Evolutionary conservation across 1,139 yeast genomes (phyloP).

Genomic region (Scheffersomyces cryptocercus): DNA sequence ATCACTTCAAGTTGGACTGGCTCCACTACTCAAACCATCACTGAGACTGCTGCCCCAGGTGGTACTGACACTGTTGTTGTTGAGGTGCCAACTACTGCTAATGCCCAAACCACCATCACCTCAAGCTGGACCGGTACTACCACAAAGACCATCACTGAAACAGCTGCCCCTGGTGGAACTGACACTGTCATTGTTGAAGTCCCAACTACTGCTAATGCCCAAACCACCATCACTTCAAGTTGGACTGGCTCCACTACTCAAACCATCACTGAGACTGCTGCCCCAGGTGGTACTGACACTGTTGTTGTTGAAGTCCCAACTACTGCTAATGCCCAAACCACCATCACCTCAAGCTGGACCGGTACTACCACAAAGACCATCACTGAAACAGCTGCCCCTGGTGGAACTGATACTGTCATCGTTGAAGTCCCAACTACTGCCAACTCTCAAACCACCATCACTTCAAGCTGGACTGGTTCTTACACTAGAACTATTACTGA

Average conservation of each 20-base stretch:
- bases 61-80: background rate
- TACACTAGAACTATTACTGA: constrained; percentile 6
- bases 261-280: constrained; percentile 6
- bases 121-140: constrained; percentile 12
- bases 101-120: constrained; percentile 6
- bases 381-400: background rate
- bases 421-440: constrained; percentile 12
- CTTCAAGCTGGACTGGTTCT: constrained; percentile 13
- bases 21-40: constrained; percentile 3
- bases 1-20: constrained; percentile 13
- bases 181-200: background rate
- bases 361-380: background rate
- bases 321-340: constrained; percentile 8
- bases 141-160: constrained; percentile 6
- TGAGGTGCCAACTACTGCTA: background rate
- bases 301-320: constrained; percentile 7
- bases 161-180: background rate
- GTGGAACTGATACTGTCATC: constrained; percentile 11
- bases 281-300: constrained; percentile 8
- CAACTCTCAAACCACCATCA: constrained; percentile 4
- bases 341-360: background rate
- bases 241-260: constrained; percentile 13
- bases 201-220: background rate
- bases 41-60: background rate
- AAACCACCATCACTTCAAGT: constrained; percentile 6